Evolutionary conservation across 495 filamentous ascomycete species (phyloP).

Genomic region (Haplographium delicatum): DNA sequence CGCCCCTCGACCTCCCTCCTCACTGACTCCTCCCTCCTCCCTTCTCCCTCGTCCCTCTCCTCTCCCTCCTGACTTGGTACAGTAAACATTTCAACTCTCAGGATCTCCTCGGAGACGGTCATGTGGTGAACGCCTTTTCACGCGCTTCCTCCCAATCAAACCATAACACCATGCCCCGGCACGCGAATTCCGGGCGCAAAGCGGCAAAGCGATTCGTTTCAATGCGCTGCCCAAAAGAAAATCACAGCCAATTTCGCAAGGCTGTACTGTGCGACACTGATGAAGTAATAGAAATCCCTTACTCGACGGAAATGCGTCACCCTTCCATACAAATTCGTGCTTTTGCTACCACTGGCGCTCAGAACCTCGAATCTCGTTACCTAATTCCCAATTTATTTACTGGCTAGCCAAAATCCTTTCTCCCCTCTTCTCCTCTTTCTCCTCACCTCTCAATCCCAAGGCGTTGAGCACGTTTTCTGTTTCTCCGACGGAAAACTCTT

Average conservation of each 20-base stretch:
- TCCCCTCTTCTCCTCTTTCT: not conserved
- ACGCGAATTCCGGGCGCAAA: no score
- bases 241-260: no score
- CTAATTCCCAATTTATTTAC: not conserved
- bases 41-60: not conserved
- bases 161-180: not conserved
- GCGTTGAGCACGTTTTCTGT: not conserved
- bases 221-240: no score
- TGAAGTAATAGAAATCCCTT: slow-evolving; percentile 10
- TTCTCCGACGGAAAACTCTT: not conserved
- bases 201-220: no score
- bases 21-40: no score
- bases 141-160: not conserved
- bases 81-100: not conserved
- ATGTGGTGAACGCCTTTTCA: slow-evolving; percentile 4
- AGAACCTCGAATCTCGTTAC: not conserved
- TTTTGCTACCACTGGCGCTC: not conserved
- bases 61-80: not conserved
- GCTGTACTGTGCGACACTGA: slow-evolving; percentile 5
- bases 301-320: slow-evolving; percentile 3
- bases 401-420: not conserved
- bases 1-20: no score
- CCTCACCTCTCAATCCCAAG: not conserved
- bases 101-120: slow-evolving; percentile 21
- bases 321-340: not conserved